Percentiles rank a stretch among this genome's conserved stretches.
Evolutionary conservation across 805 yeast genomes (phyloP).

Genomic region (Martiniozyma abietophila): DNA sequence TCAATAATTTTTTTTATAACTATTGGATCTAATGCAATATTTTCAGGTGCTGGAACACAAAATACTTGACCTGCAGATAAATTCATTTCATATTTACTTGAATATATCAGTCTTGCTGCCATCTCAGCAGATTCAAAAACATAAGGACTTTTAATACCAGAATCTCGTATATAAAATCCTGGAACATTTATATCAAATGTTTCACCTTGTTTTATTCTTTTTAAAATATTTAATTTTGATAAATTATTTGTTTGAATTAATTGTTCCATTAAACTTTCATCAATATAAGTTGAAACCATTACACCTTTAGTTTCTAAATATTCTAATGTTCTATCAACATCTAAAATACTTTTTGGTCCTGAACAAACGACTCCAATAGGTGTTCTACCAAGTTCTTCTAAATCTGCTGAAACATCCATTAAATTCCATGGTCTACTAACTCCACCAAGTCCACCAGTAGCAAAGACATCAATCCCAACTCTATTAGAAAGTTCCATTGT

Average conservation of each 20-base stretch:
- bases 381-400: slow-evolving; percentile 74
- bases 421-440: slow-evolving; percentile 71
- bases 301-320: slow-evolving; percentile 88
- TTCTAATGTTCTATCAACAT: slow-evolving; percentile 73
- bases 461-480: slow-evolving; percentile 78
- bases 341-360: slow-evolving; percentile 83
- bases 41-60: slow-evolving; percentile 74
- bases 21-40: slow-evolving; percentile 45
- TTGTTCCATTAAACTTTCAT: slow-evolving; percentile 12
- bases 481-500: slow-evolving; percentile 72
- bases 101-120: slow-evolving; percentile 55
- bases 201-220: slow-evolving; percentile 5
- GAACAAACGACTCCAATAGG: slow-evolving; percentile 88
- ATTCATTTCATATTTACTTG: slow-evolving; percentile 36
- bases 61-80: slow-evolving; percentile 63
- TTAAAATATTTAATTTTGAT: slow-evolving; percentile 1
- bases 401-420: slow-evolving; percentile 80
- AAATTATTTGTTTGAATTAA: slow-evolving; percentile 2
- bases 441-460: slow-evolving; percentile 92
- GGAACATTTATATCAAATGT: slow-evolving; percentile 37
- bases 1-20: slow-evolving; percentile 49
- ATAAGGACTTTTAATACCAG: slow-evolving; percentile 66
- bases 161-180: slow-evolving; percentile 72
- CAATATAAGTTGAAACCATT: slow-evolving; percentile 54
- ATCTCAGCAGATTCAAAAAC: slow-evolving; percentile 40